A percentile compares a stretch with the other conserved stretches of the same genome.
phyloP scores from a whole-genome alignment of 345 rosid genomes.

The Heritiera littoralis region DNA sequence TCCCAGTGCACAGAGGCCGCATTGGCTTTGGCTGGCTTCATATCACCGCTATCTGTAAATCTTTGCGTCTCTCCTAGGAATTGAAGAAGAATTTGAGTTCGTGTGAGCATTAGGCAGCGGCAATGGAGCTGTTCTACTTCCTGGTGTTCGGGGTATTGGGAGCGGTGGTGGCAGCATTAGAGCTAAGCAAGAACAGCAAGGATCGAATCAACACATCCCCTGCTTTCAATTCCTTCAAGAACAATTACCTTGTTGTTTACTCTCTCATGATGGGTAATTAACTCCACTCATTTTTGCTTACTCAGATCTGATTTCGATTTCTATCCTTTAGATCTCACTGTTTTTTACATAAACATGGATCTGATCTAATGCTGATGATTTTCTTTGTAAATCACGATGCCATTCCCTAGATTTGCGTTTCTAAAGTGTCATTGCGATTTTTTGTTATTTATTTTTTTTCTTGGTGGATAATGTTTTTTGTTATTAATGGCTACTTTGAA shows the following conservation, averaged over 20 bases:
- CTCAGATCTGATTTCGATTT: slow-evolving; percentile 12
- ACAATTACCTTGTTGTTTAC: slow-evolving; percentile 84
- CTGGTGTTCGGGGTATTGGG: slow-evolving; percentile 59
- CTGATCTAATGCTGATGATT: slow-evolving; percentile 12
- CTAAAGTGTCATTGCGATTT: not conserved
- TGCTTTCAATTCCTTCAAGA: slow-evolving; percentile 79
- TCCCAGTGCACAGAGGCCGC: not conserved
- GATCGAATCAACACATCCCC: slow-evolving; percentile 77
- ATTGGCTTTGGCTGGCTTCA: not conserved
- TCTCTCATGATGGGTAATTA: slow-evolving; percentile 87
- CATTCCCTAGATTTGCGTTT: not conserved
- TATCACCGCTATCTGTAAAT: not conserved
- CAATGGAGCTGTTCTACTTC: slow-evolving; percentile 75
- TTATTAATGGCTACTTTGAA: slow-evolving; percentile 1
- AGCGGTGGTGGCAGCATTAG: slow-evolving; percentile 64
- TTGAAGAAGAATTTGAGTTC: not conserved
- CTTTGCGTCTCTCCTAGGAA: slow-evolving; percentile 11
- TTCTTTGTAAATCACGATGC: not conserved
- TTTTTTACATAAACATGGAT: not conserved
- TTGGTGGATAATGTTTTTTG: slow-evolving; percentile 2
- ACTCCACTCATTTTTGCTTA: not conserved
- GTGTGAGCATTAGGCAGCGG: slow-evolving; percentile 1
- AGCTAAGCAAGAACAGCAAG: slow-evolving; percentile 70
- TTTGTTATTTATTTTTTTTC: not conserved
- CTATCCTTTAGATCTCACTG: not conserved